Base-by-base conservation (phyloP, 805 yeast genomes). In the Brettanomyces naardenensis region DNA sequence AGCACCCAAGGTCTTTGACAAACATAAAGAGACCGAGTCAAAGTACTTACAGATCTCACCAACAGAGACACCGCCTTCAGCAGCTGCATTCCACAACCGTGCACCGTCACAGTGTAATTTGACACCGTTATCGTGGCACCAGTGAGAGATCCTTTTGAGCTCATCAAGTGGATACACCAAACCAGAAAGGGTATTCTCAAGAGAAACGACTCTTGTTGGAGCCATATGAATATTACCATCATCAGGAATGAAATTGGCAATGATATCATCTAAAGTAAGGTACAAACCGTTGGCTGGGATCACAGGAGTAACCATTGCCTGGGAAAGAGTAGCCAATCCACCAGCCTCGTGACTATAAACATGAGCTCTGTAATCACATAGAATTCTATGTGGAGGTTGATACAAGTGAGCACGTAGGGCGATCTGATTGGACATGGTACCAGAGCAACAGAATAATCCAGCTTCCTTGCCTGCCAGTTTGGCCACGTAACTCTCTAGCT, bases 51-150 rank as follows among this genome's bases (percentile, higher is more conserved):
- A 83, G 58, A 79, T 87, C 51, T 85, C 85, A 15, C 59, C 61
- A 43, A 88, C 61, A 14, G 86, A 62, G 27, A 83, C 66, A 19
- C 83, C 87, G 7, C 86, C 75, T 20, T 72, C 89, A 10, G 72
- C 82, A 29, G 78, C 66, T n/a, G 96, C 96, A 57, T 84, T 85
- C 89, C 94, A 88, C 36, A 89, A 62, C 50, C 97, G 73, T n/a
- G 97, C 97, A 44, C 97, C 97, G 57, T 89, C 97, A 50, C 88
- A 75, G 53, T 90, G 97, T 47, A 88, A 58, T 39, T 65, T 69
- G 39, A 85, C 61, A 38, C 66, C 68, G 47, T 78, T 68, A 21
- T 63, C 71, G 37, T 68, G 66, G 45, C 90, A 85, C 70, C 84
- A 89, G 30, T 62, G 69, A 31, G 81, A 71, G 49, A 89, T 89